Evolutionary conservation across 1,284 basidiomycete genomes (phyloP), one percentile per base, ranked within the genome.

Genomic region (Uromyces viciae-fabae): DNA sequence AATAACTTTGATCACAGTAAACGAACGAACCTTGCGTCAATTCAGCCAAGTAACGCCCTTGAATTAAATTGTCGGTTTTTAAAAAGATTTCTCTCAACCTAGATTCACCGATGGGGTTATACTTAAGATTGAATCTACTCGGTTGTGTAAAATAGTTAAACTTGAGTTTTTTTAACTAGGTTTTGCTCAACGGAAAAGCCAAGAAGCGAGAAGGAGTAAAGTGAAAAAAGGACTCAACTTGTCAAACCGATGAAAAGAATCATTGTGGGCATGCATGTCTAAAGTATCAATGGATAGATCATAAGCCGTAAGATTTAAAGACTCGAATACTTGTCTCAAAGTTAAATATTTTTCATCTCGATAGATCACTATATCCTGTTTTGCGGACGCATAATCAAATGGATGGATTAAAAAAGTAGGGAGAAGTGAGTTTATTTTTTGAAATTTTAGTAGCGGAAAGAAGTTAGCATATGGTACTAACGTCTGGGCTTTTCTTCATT

Each of bases 251-350:
- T 99, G 96, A 89, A 98, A 98, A 8, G 95, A 92, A 84, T 96
- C 94, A 83, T 94, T 92, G 86, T 99, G 96, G 0, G 97, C 97
- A 83, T 99, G 97, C 97, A 98, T 99, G 85, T 99, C 97, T 68
- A 99, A 90, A 5, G 97, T 99, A 85, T 99, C 97, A 85, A 99
- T 99, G 9, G 94, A 97, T 52, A 99, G 89, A 84, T 99, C 97
- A 86, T 99, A 99, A 1, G 97, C 96, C 0, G 94, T 96, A 43
- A 99, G 88, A 83, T 96, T 92, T 40, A 99, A 90, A 43, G 94
- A 96, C 85, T 97, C 90, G 86, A 99, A 99, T 49, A 99, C 97
- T 88, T 99, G 91, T 81, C 92, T 89, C 1, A 99, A 89, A 0
- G 96, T 98, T 28, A 99, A 88, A 83, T 94, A 91, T 56, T 92